Conservation (phyloP, 1,284 basidiomycete species). For the Moesziomyces antarcticus region DNA sequence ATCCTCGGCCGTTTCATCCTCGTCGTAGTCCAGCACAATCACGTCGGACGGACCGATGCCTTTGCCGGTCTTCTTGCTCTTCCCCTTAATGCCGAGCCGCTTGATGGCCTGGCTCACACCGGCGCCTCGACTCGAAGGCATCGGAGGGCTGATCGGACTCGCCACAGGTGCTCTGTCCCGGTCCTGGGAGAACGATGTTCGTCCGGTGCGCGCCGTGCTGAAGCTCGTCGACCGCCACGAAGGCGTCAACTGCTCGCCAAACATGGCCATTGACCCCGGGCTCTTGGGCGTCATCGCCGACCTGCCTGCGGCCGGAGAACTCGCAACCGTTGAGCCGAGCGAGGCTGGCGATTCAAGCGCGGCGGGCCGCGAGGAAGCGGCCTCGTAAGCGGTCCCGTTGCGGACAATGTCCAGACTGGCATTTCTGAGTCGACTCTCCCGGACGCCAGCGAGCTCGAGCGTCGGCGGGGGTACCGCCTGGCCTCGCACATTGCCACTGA, state of each 20-base stretch:
- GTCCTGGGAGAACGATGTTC: slow-evolving; percentile 44
- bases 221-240: slow-evolving; percentile 28
- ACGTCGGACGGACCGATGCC: slow-evolving; percentile 35
- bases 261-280: slow-evolving; percentile 9
- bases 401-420: slow-evolving; percentile 25
- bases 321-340: slow-evolving; percentile 3
- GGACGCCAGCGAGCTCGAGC: slow-evolving; percentile 10
- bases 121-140: slow-evolving; percentile 8
- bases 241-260: slow-evolving; percentile 27
- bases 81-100: slow-evolving; percentile 20
- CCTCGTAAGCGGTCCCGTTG: slow-evolving; percentile 3
- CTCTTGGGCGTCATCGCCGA: slow-evolving; percentile 17
- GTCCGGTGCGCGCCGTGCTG: slow-evolving; percentile 14
- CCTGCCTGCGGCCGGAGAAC: slow-evolving; percentile 8
- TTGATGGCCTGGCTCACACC: slow-evolving; percentile 28
- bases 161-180: slow-evolving; percentile 42
- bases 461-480: slow-evolving; percentile 11
- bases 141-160: slow-evolving; percentile 33
- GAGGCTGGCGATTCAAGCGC: slow-evolving; percentile 8
- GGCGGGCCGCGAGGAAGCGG: background rate
- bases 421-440: slow-evolving; percentile 3
- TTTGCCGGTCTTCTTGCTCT: slow-evolving; percentile 21
- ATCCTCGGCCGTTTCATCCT: slow-evolving; percentile 1
- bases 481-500: slow-evolving; percentile 14
- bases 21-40: slow-evolving; percentile 16